phyloP scores from a whole-genome alignment of 495 filamentous ascomycete species.

The Aspergillus sparsus region DNA sequence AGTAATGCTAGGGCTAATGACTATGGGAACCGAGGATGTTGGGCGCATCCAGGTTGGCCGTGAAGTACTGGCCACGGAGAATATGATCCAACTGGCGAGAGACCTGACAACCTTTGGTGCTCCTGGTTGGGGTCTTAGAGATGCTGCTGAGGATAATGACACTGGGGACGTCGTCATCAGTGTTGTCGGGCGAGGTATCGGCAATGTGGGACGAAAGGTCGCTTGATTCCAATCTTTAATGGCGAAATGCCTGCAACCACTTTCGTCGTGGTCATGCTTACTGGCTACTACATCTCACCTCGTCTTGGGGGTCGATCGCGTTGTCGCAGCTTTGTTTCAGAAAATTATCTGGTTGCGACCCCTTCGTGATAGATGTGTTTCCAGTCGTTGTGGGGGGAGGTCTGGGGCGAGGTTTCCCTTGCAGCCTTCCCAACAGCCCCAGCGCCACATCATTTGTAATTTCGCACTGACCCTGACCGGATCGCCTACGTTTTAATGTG shows the following conservation, averaged over 20 bases:
- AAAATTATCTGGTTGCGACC: slow-evolving; percentile 7
- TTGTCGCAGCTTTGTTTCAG: slow-evolving; percentile 24
- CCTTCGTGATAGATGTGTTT: slow-evolving; percentile 3
- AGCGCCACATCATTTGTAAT: not conserved
- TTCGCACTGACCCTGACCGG: not conserved
- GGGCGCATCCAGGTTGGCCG: slow-evolving; percentile 62
- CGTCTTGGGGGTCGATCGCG: slow-evolving; percentile 4
- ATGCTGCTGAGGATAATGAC: slow-evolving; percentile 64
- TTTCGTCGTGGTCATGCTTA: not conserved
- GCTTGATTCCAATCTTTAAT: slow-evolving; percentile 53
- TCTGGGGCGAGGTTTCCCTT: not conserved
- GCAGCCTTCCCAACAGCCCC: not conserved
- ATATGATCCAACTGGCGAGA: slow-evolving; percentile 73
- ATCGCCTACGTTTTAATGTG: not conserved
- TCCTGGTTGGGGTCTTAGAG: slow-evolving; percentile 83
- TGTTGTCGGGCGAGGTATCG: slow-evolving; percentile 90
- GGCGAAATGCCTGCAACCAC: slow-evolving; percentile 8
- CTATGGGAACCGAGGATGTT: slow-evolving; percentile 83
- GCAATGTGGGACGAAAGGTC: slow-evolving; percentile 93
- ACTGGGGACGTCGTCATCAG: slow-evolving; percentile 78
- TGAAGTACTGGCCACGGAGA: slow-evolving; percentile 77
- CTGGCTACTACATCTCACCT: slow-evolving; percentile 4
- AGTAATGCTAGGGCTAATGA: slow-evolving; percentile 85
- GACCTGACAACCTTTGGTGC: slow-evolving; percentile 84
- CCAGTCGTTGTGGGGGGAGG: slow-evolving; percentile 4